Base-by-base conservation (phyloP, 2,329 filamentous ascomycete species). In the Sporothrix humicola region DNA sequence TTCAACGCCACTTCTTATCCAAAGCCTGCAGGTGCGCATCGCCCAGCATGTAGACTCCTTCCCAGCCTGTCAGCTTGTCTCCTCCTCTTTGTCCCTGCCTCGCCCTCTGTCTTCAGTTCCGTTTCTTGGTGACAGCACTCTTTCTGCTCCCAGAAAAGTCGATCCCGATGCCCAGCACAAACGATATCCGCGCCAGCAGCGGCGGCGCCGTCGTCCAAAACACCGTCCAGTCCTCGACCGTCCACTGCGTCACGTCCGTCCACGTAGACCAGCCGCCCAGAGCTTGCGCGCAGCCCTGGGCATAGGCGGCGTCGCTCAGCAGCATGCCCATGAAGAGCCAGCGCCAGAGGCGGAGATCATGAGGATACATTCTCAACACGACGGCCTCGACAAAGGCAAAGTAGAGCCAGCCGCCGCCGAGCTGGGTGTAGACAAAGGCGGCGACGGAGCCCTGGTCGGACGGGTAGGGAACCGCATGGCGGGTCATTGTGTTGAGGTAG, bases 301-400 rank as follows among this genome's bases (percentile, higher is more conserved):
- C 77, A 69, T 78, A 81, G 3, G 76, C 76, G 1, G 74, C 73
- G 74, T 83, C 81, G 73, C 80, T 82, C n/a, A 82, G 74, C 44
- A 83, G 77, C 80, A 82, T 82, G 12, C 80, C 81, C 20, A 75
- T 74, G 73, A 79, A 82, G 69, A 82, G 72, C 52, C 81, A 58
- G 31, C 79, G 77, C 82, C 82, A 84, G 26, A 83, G 76, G 0
- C 77, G 74, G 9, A 78, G 72, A 73, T 83, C 81, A 52, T 80
- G 37, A 13, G 61, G 79, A 17, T 77, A 79, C 44, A 78, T 46
- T 3, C 80, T 78, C 76, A 83, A 76, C 20, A 83, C 78, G 15
- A 83, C 78, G 50, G 79, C 81, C 75, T 81, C 79, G 76, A 79
- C 78, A 76, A 83, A 82, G 71, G 81, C 82, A 73, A 83, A 81